Evolutionary conservation across 1,284 basidiomycete genomes (phyloP), one percentile per base, ranked within the genome.

Genomic region (Tranzscheliella williamsii): DNA sequence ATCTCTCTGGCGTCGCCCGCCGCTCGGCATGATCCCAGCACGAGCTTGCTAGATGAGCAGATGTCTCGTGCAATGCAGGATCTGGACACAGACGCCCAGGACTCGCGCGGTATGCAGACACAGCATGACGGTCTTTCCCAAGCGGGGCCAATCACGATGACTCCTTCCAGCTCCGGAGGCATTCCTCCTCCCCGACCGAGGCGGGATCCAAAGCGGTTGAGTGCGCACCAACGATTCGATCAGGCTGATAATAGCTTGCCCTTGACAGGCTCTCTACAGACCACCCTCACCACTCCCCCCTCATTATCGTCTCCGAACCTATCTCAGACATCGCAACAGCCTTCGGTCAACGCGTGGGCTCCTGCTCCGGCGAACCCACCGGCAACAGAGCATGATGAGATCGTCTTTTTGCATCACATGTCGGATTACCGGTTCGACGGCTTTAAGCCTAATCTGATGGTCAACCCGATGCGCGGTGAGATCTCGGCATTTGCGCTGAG

Each of bases 381-480:
- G 23, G 21, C 22, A 9, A 16, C 32, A 5, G 57, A 61, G 21
- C 35, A 29, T 12, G 57, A 61, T 11, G 57, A 61, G 20, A 37
- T 61, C 15, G 39, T 61, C 4, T 24, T 50, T 8, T 47, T 73
- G 8, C 55, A 65, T 5, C 49, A 61, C 13, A 37, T 64, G 16
- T 44, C 56, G 5, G 49, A 65, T 24, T 54, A 57, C 27, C 35
- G 38, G 3, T 38, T 40, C 20, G 54, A 67, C 26, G 72, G 73
- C 1, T 76, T 76, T 67, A 72, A 76, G 45, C 69, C 72, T 11
- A 63, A 67, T 33, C 32, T 65, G 16, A 36, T 76, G 38, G 26
- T 76, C 2, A 63, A 71, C 21, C 45, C 63, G 12, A 45, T 60
- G 44, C 72, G 72, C 4, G 69, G 71, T 13, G 55, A 65, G 22